A percentile compares a stretch with the other conserved stretches of the same genome.
These are phyloP conservation scores for Solanum appendiculatum DNA, from an alignment of 257 asterid species.

Conservation along the genomic window DNA sequence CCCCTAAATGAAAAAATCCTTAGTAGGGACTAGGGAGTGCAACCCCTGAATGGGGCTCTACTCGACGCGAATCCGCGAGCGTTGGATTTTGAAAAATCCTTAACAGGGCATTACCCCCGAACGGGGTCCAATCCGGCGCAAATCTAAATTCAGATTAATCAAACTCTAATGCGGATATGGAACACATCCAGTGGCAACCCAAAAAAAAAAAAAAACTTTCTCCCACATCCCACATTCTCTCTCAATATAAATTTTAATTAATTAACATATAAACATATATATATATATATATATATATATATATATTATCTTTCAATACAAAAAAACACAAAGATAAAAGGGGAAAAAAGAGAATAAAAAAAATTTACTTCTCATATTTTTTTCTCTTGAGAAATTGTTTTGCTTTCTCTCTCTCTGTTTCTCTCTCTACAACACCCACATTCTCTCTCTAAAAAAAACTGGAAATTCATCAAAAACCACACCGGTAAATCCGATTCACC, in stretches of 20 bases:
- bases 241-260: not conserved
- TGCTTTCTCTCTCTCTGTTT: not conserved
- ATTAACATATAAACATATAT: not conserved
- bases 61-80: not conserved
- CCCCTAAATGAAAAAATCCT: too few species aligned
- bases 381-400: not conserved
- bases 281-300: not conserved
- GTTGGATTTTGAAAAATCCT: not conserved
- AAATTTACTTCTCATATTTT: not conserved
- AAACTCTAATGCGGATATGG: not conserved
- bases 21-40: too few species aligned
- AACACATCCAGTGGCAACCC: too few species aligned
- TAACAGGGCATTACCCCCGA: not conserved
- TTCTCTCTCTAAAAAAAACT: not conserved
- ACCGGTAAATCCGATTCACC: conserved; percentile 4
- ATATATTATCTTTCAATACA: not conserved
- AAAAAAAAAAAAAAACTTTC: too few species aligned
- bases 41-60: too few species aligned
- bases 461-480: not conserved
- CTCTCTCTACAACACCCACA: conserved; percentile 3
- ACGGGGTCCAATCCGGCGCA: not conserved
- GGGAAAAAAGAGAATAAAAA: not conserved
- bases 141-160: not conserved
- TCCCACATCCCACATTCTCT: not conserved
- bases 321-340: not conserved